These are phyloP conservation scores for Flagelloscypha sp. DNA, from an alignment of 768 basidiomycete species.

Conservation along the genomic window DNA sequence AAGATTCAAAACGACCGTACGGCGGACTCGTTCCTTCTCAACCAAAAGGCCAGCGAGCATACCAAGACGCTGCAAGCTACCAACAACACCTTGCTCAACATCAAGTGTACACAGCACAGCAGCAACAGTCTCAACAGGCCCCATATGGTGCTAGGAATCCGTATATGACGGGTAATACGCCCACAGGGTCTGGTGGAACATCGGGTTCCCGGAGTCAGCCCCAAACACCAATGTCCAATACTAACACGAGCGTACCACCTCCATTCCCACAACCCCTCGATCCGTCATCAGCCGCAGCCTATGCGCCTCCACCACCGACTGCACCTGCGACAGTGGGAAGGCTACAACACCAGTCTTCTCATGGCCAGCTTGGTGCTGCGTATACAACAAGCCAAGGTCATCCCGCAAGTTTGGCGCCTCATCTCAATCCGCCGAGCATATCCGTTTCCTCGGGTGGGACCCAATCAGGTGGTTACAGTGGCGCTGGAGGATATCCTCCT, in stretches of 20 bases:
- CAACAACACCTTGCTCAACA: conserved; percentile 93
- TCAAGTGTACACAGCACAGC: conserved; percentile 85
- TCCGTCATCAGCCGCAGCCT: conserved; percentile 22
- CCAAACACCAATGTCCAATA: conserved; percentile 12
- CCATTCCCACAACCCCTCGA: conserved; percentile 25
- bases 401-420: conserved; percentile 24
- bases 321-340: conserved; percentile 28
- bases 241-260: conserved; percentile 24
- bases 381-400: conserved; percentile 24
- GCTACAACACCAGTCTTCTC: conserved; percentile 42
- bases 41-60: conserved; percentile 76
- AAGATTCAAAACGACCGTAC: conserved; percentile 82
- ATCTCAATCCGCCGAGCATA: conserved; percentile 24
- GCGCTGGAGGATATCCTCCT: conserved; percentile 11
- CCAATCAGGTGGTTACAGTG: too few relatives aligned
- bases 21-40: conserved; percentile 90
- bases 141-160: conserved; percentile 73
- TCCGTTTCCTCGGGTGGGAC: too few relatives aligned
- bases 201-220: conserved; percentile 16
- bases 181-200: too few relatives aligned
- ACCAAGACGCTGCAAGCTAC: conserved; percentile 88
- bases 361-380: conserved; percentile 33
- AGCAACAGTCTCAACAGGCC: conserved; percentile 66
- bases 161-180: conserved; percentile 52
- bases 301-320: conserved; percentile 25